Conservation (phyloP, 1,139 yeast genomes). For the Arxiozyma bovina region DNA sequence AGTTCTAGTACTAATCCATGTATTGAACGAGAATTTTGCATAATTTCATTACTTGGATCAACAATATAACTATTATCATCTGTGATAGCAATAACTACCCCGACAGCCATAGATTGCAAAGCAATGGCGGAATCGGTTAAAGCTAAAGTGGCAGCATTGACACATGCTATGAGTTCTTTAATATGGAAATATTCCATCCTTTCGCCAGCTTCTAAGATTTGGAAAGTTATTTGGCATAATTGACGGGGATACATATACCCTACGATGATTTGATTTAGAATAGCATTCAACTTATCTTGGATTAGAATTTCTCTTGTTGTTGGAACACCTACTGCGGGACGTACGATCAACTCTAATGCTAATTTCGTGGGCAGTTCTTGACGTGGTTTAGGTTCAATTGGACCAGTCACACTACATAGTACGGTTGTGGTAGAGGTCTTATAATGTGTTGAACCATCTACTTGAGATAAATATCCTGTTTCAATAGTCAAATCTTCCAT, state of each 20-base stretch:
- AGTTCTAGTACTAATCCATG: slow-evolving; percentile 39
- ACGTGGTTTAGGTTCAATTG: slow-evolving; percentile 73
- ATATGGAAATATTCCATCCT: slow-evolving; percentile 31
- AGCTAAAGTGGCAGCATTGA: slow-evolving; percentile 67
- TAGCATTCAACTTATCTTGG: slow-evolving; percentile 60
- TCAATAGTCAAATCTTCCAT: neutral
- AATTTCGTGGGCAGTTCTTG: slow-evolving; percentile 80
- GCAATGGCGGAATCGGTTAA: slow-evolving; percentile 74
- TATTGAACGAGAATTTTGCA: slow-evolving; percentile 43
- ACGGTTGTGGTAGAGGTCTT: slow-evolving; percentile 46
- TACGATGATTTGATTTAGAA: slow-evolving; percentile 53
- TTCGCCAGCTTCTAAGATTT: slow-evolving; percentile 58
- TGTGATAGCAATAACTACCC: slow-evolving; percentile 41
- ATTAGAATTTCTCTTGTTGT: slow-evolving; percentile 67
- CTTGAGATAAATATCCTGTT: slow-evolving; percentile 40
- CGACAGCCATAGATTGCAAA: slow-evolving; percentile 50
- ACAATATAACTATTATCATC: slow-evolving; percentile 34
- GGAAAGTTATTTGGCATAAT: slow-evolving; percentile 79
- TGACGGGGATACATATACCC: slow-evolving; percentile 74
- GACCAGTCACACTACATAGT: slow-evolving; percentile 78
- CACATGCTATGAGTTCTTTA: slow-evolving; percentile 58
- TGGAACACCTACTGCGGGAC: slow-evolving; percentile 72
- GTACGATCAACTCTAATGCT: slow-evolving; percentile 67
- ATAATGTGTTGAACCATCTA: slow-evolving; percentile 68
- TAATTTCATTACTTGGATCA: slow-evolving; percentile 38